Conservation (phyloP, 495 filamentous ascomycete genomes). For the Schizothecium vesticola region DNA sequence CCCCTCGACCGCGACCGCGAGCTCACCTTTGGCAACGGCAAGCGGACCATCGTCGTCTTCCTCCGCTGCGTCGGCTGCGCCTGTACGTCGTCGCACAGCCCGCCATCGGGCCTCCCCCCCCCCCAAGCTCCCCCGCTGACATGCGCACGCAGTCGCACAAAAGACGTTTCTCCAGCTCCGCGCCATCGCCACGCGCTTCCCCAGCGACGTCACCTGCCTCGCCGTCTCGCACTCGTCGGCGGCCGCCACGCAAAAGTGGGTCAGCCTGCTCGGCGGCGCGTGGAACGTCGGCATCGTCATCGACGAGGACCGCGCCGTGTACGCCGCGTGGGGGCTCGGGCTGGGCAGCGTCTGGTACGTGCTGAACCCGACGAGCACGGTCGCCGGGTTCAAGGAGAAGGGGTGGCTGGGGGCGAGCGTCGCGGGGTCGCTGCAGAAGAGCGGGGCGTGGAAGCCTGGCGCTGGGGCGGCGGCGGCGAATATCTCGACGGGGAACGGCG, state of each 20-base stretch:
- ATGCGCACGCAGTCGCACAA: slow-evolving; percentile 41
- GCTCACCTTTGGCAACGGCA: slow-evolving; percentile 33
- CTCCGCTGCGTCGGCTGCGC: slow-evolving; percentile 54
- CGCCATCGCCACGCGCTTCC: slow-evolving; percentile 37
- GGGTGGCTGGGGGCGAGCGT: slow-evolving; percentile 40
- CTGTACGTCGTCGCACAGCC: slow-evolving; percentile 27
- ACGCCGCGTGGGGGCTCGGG: slow-evolving; percentile 51
- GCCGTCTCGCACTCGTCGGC: slow-evolving; percentile 50
- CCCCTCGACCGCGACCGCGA: slow-evolving; percentile 43
- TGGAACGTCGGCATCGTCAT: slow-evolving; percentile 45
- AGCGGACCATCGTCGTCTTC: slow-evolving; percentile 45
- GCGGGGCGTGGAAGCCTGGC: slow-evolving; percentile 16
- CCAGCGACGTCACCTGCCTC: slow-evolving; percentile 41
- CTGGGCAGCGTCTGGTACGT: slow-evolving; percentile 45
- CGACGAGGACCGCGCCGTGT: slow-evolving; percentile 47
- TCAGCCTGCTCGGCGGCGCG: slow-evolving; percentile 44
- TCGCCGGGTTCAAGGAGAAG: slow-evolving; percentile 40
- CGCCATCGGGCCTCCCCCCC: neutral
- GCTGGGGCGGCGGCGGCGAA: neutral
- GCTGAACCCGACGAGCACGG: slow-evolving; percentile 40
- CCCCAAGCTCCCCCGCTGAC: neutral
- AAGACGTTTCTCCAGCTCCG: slow-evolving; percentile 50
- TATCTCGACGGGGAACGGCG: slow-evolving; percentile 6
- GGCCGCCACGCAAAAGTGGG: slow-evolving; percentile 44
- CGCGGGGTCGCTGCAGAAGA: slow-evolving; percentile 31